Conservation (phyloP, 2,329 filamentous ascomycete species). For the Sarocladium strictum region DNA sequence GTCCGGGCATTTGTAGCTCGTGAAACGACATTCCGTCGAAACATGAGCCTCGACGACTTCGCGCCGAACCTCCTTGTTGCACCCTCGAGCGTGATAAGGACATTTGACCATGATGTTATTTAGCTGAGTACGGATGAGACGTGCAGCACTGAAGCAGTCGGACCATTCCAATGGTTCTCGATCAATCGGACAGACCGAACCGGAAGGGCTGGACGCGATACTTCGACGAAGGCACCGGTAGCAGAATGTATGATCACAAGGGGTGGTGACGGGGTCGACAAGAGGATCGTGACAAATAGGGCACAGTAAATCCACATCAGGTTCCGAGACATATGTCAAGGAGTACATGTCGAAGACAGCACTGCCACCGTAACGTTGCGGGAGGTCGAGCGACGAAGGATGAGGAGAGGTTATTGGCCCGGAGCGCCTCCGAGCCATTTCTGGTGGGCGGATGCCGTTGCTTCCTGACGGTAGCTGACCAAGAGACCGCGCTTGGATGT, state of each 20-base stretch:
- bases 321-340: conserved; percentile 35
- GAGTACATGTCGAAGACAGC: conserved; percentile 39
- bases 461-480: background rate
- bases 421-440: conserved; percentile 19
- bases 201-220: conserved; percentile 33
- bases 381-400: conserved; percentile 32
- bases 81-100: conserved; percentile 46
- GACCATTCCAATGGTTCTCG: conserved; percentile 36
- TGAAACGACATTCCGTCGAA: conserved; percentile 49
- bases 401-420: conserved; percentile 30
- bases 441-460: background rate
- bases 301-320: conserved; percentile 43
- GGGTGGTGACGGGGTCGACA: conserved; percentile 53
- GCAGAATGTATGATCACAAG: conserved; percentile 62
- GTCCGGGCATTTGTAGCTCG: conserved; percentile 50
- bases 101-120: conserved; percentile 54
- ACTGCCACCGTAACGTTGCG: conserved; percentile 29
- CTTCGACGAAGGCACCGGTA: conserved; percentile 45
- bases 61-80: conserved; percentile 42
- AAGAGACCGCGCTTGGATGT: conserved; percentile 4
- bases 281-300: conserved; percentile 57
- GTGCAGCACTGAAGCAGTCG: conserved; percentile 34
- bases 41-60: conserved; percentile 52
- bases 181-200: conserved; percentile 51
- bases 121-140: conserved; percentile 53